phyloP scores from a whole-genome alignment of 495 filamentous ascomycete species.

The Alectoria sarmentosa region DNA sequence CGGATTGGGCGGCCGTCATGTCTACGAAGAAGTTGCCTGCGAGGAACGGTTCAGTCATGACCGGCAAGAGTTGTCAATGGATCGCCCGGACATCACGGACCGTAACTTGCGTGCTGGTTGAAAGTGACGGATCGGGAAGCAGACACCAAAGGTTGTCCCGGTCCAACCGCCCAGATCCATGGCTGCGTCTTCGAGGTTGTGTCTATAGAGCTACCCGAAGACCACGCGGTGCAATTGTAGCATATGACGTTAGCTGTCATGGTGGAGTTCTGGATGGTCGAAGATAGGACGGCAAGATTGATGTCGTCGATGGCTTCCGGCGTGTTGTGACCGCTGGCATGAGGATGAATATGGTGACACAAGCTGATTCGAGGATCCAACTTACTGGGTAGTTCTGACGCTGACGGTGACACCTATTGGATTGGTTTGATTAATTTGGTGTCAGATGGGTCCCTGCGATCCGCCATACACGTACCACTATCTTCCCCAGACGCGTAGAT shows the following conservation, averaged over 20 bases:
- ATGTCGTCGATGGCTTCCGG: background rate
- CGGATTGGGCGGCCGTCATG: conserved; percentile 2
- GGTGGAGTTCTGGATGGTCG: background rate
- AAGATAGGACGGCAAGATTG: conserved; percentile 4
- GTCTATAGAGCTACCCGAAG: background rate
- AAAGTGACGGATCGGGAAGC: background rate
- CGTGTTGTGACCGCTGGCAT: conserved; percentile 2
- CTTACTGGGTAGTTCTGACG: conserved; percentile 3
- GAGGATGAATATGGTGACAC: background rate
- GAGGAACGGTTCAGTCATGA: too few species aligned
- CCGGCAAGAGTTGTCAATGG: too few species aligned
- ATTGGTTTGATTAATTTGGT: background rate
- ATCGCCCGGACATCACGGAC: background rate
- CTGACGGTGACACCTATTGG: conserved; percentile 2
- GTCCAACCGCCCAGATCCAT: conserved; percentile 15
- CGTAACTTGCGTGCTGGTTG: conserved; percentile 11
- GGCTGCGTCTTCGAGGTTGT: background rate
- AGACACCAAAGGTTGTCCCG: conserved; percentile 2
- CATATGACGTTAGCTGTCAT: conserved; percentile 15
- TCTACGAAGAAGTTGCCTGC: conserved; percentile 11
- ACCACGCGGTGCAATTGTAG: background rate
- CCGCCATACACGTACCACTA: conserved; percentile 6
- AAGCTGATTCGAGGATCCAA: background rate
- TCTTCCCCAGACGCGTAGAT: conserved; percentile 7
- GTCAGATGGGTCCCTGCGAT: too few species aligned